Base-by-base conservation (phyloP, 345 rosid species). In the Excoecaria agallocha region DNA sequence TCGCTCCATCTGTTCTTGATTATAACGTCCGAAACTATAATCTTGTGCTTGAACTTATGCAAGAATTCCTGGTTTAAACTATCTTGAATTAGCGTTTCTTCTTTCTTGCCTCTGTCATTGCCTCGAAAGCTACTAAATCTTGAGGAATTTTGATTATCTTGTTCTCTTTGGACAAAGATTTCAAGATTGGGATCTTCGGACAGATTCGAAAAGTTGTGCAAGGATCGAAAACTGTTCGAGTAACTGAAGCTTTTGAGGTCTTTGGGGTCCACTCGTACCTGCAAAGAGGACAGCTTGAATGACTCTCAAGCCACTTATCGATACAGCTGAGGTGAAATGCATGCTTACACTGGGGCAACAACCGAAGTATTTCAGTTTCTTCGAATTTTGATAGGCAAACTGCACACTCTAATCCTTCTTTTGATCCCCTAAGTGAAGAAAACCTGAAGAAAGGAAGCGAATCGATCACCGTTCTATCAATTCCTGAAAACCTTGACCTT, bases 241-340 rank as follows among this genome's bases (percentile, higher is more conserved):
- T 61, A 68, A 20, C 82, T 58, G 69, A 78, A 72, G 64, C 49
- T 78, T 9, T 62, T 55, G 35, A 80, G 54, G 46, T 81, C 85
- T 6, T 49, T 59, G 13, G 61, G 64, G 12, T 83, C 81, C 51
- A 83, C 74, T 77, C 70, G 76, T 76, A 66, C 41, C 90, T 77
- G 71, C 90, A 86, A 41, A 86, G 86, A 43, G 89, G 89, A 41
- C 87, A 86, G 65, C 85, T 82, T 6, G 84, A 79, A 77, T 81
- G 89, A 45, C 78, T 46, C 54, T 77, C 75, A 13, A 86, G 84
- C 87, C 89, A 84, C 80, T 79, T 70, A 30, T 86, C 87, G 12
- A 86, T 86, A 76, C 87, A 86, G 43, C 19, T 75, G 61, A 50
- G 46, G 76, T 84, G 87, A 72, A 86, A 84, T 12, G 87, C 86